These are phyloP conservation scores for Pyrus bretschneideri DNA, from an alignment of 306 rosid genomes.

Conservation along the genomic window DNA sequence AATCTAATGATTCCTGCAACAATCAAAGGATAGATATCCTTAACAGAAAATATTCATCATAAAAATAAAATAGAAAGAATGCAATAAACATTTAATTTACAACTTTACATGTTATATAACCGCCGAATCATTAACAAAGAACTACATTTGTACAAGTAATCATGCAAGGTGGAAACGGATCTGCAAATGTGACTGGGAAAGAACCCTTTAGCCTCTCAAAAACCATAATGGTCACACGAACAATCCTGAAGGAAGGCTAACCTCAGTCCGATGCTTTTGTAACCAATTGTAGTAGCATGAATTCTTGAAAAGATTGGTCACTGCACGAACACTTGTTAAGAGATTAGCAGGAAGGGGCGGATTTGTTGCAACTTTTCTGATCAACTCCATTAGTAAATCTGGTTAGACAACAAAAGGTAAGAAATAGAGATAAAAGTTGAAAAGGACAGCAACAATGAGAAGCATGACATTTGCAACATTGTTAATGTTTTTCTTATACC, in stretches of 20 bases:
- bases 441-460: not conserved
- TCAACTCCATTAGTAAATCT: conserved; percentile 56
- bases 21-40: not conserved
- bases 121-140: not conserved
- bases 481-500: not conserved
- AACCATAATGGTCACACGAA: not conserved
- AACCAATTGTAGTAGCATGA: conserved; percentile 58
- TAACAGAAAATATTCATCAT: not conserved
- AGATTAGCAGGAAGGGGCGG: conserved; percentile 70
- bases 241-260: conserved; percentile 19
- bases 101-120: not conserved
- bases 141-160: not conserved
- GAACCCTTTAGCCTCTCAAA: not conserved
- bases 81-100: not conserved
- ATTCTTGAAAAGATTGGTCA: conserved; percentile 80
- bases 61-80: not conserved
- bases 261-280: conserved; percentile 71
- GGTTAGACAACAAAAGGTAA: not conserved
- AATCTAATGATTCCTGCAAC: not conserved
- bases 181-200: not conserved
- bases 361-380: conserved; percentile 45
- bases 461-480: not conserved
- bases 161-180: not conserved
- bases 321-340: conserved; percentile 71
- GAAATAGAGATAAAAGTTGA: not conserved